Percentiles rank a stretch among this genome's conserved stretches.
Evolutionary conservation across 2,329 filamentous ascomycete genomes (phyloP).

Genomic region (Cytospora chrysosperma): DNA sequence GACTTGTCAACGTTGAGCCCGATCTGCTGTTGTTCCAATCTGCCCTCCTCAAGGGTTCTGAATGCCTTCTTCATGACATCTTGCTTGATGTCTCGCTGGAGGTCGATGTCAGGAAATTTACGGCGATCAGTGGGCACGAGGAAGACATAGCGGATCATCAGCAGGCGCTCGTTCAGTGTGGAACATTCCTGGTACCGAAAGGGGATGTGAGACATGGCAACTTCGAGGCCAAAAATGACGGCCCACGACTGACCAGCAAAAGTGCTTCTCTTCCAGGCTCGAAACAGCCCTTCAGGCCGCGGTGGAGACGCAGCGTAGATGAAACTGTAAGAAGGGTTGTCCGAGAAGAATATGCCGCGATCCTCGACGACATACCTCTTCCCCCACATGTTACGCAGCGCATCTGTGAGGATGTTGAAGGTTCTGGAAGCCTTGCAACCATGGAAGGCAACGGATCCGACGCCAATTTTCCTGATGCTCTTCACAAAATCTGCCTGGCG

Average conservation of each 20-base stretch:
- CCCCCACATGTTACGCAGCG: neutral
- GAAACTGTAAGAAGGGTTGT: neutral
- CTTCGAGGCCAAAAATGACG: constrained; percentile 2
- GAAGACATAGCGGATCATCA: neutral
- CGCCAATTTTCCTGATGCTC: neutral
- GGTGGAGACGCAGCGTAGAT: fast-evolving
- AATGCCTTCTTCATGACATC: neutral
- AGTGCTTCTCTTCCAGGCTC: neutral
- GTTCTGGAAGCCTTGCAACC: neutral
- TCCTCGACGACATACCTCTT: neutral
- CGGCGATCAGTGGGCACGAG: neutral
- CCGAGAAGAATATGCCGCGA: neutral
- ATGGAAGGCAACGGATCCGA: neutral
- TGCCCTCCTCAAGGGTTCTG: neutral
- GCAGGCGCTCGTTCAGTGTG: neutral
- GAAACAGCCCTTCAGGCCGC: neutral
- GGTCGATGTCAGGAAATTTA: too few species aligned
- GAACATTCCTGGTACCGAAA: neutral
- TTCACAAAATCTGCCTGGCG: neutral
- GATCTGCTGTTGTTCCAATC: neutral
- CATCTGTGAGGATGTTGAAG: constrained; percentile 9
- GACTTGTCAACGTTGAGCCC: neutral
- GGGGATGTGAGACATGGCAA: neutral
- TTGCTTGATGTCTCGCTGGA: neutral
- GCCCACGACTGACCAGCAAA: neutral